Base-by-base conservation (phyloP, 768 basidiomycete genomes). In the Gautieria morchelliformis region DNA sequence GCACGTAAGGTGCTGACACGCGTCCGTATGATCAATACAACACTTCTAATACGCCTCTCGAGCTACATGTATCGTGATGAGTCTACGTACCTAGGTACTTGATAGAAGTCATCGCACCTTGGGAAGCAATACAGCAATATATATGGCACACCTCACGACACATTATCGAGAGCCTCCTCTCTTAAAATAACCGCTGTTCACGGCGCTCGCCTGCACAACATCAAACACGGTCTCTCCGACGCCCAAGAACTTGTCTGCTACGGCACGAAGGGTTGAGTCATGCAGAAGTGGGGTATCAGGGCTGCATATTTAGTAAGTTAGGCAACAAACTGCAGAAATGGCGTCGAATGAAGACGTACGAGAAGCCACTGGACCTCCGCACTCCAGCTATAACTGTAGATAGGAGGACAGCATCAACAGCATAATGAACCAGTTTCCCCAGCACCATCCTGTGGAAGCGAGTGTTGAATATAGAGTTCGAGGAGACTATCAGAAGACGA, bases 381-480 rank as follows among this genome's bases (percentile, higher is more conserved):
- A 98, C 85, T 32, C 95, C 95, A 40, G 95, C 95, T 41, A 94
- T 71, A 7, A 97, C 79, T 12, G 95, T 91, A 15, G 93, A 93
- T 39, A 97, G 63, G 35, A 97, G 76, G 52, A 90, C 80, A 14
- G 86, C 88, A 67, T 97, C 95, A 47, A 89, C 71, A 24, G 87
- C 79, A 64, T 89, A 93, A 69, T 95, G 93, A 35, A 85, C 71
- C 17, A 96, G 69, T 69, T 83, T 80, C 63, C 90, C 93, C 35
- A 89, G 73, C 76, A 84, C 56, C 56, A 57, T 57, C 12, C n/a
- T 56, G 42, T 3, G 7, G n/a, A 9, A 44, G 9, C 8, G 14
- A 17, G 42, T 44, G 14, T 17, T 44, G 42, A 19, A 44, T 14
- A 27, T 7, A 44, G 42, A 44, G 35, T 37, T 37, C 35, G 35